Percentiles rank a stretch among this genome's conserved stretches.
phyloP scores from a whole-genome alignment of 331 rosid genomes.

The Prunus yedoensis region DNA sequence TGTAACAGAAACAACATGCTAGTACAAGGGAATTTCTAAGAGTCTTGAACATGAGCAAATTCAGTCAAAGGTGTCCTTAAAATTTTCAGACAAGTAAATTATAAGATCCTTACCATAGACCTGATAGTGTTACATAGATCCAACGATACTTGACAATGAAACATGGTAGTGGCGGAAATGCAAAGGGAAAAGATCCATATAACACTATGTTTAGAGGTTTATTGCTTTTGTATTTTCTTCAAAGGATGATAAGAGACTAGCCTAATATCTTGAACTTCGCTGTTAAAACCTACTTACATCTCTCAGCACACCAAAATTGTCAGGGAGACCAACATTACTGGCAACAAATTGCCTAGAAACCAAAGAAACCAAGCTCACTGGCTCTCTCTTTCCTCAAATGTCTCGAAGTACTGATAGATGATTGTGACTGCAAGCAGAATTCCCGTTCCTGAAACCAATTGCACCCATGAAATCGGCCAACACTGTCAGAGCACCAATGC shows the following conservation, averaged over 20 bases:
- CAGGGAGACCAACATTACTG: constrained; percentile 14
- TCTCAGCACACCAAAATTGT: constrained; percentile 44
- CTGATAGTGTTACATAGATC: constrained; percentile 6
- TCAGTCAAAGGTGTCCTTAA: not conserved
- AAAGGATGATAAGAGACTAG: constrained; percentile 33
- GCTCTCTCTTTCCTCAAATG: constrained; percentile 94
- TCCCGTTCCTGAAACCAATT: constrained; percentile 86
- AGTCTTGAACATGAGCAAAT: not conserved
- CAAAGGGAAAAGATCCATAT: not conserved
- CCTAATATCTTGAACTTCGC: constrained; percentile 32
- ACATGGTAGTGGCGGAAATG: not conserved
- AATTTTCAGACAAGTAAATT: constrained; percentile 1
- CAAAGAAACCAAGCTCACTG: constrained; percentile 90
- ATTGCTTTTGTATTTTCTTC: constrained; percentile 22
- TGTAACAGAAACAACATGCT: not conserved
- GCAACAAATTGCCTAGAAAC: constrained; percentile 47
- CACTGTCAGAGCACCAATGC: constrained; percentile 89
- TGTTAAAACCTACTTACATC: constrained; percentile 45
- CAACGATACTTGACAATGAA: constrained; percentile 6
- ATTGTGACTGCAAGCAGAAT: constrained; percentile 86
- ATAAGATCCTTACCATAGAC: not conserved
- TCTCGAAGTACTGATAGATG: constrained; percentile 87
- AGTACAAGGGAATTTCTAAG: not conserved
- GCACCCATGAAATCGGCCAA: constrained; percentile 98
- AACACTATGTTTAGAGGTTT: not conserved